Percentiles rank a stretch among this genome's conserved stretches.
phyloP scores from a whole-genome alignment of 2,329 filamentous ascomycete genomes.

The Immersiporthe knoxdaviesiana region DNA sequence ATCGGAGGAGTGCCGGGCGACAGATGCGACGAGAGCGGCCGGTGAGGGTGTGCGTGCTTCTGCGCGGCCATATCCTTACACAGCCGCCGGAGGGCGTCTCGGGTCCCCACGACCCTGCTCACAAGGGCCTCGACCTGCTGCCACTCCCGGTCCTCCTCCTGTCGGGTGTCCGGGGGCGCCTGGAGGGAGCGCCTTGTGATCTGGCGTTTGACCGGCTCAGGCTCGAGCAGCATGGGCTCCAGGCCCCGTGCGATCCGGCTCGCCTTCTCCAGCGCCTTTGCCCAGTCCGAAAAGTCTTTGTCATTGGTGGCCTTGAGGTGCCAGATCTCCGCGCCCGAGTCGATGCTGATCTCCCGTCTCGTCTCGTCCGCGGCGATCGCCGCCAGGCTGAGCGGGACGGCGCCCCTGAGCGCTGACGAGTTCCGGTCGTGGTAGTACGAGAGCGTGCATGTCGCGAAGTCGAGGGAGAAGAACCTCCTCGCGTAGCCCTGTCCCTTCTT shows the following conservation, averaged over 20 bases:
- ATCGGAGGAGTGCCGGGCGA: constrained; percentile 46
- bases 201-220: constrained; percentile 31
- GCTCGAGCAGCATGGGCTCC: constrained; percentile 42
- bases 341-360: constrained; percentile 89
- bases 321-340: constrained; percentile 97
- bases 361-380: constrained; percentile 89
- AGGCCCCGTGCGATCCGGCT: constrained; percentile 66
- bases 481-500: constrained; percentile 96
- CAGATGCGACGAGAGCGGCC: constrained; percentile 44
- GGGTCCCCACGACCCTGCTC: constrained; percentile 81
- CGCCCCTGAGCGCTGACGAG: constrained; percentile 87
- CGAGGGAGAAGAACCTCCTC: constrained; percentile 90
- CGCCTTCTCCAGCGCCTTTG: constrained; percentile 79
- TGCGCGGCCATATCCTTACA: constrained; percentile 78
- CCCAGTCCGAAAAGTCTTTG: constrained; percentile 89
- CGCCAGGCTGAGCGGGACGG: constrained; percentile 88
- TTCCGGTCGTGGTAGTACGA: constrained; percentile 97
- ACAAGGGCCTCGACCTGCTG: constrained; percentile 82
- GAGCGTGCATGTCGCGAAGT: constrained; percentile 90
- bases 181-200: constrained; percentile 33
- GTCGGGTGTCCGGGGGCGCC: constrained; percentile 40
- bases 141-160: constrained; percentile 81
- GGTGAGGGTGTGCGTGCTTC: constrained; percentile 51
- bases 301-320: constrained; percentile 82
- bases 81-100: constrained; percentile 84